Conservation (phyloP, 176 grass and related monocot genomes). For the Tuctoria greenei region DNA sequence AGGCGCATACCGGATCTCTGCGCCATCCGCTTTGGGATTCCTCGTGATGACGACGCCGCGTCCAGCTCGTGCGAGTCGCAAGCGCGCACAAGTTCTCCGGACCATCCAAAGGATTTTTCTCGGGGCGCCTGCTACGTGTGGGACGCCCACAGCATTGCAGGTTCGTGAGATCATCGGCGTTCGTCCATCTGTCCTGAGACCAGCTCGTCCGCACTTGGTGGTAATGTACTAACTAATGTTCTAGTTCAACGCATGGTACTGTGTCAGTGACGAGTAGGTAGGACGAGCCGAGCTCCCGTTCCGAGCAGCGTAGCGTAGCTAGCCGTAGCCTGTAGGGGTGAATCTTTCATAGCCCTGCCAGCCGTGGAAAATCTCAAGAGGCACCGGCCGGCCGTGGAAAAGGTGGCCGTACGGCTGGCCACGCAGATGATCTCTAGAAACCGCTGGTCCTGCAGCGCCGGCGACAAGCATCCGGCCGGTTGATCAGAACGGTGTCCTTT, state of each 20-base stretch:
- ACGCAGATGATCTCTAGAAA: conserved; percentile 28
- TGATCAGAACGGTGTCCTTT: conserved; percentile 31
- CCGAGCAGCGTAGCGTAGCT: background rate
- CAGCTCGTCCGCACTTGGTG: background rate
- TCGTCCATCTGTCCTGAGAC: conserved; percentile 12
- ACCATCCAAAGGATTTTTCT: background rate
- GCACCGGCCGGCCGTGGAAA: background rate
- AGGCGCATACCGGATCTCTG: too few relatives aligned
- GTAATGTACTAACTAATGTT: conserved; percentile 16
- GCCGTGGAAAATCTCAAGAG: background rate
- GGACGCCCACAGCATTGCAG: background rate
- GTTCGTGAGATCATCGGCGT: background rate
- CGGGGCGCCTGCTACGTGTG: conserved; percentile 23
- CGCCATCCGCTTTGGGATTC: conserved; percentile 29
- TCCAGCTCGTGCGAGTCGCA: too few relatives aligned
- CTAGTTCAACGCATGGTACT: background rate
- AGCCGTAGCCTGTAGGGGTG: background rate
- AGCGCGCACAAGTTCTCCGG: background rate
- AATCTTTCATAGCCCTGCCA: background rate
- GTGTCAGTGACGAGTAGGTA: background rate
- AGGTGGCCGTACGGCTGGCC: background rate
- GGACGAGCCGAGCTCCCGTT: conserved; percentile 16
- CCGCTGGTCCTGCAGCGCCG: background rate
- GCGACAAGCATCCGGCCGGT: background rate
- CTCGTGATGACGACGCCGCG: conserved; percentile 21